Conservation (phyloP, 148 eudicot genomes). For the Spergularia bocconei region DNA sequence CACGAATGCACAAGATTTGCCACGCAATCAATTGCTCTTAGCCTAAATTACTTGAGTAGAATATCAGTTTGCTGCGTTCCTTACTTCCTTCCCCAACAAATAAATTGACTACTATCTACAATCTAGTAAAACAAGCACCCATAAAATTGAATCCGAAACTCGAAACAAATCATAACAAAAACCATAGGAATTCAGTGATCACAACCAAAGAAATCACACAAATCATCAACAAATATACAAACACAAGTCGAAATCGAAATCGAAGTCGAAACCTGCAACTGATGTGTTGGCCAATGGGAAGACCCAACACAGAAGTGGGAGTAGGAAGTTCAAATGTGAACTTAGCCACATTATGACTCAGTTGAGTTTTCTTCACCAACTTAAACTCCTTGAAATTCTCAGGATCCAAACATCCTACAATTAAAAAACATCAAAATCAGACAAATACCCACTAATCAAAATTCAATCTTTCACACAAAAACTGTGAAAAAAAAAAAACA, state of each 20-base stretch:
- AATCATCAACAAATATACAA: background rate
- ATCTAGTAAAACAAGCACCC: no score
- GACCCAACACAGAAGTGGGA: slow-evolving; percentile 86
- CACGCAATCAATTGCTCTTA: no score
- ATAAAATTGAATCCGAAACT: background rate
- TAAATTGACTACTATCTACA: background rate
- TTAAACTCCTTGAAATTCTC: slow-evolving; percentile 82
- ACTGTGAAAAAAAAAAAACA: background rate
- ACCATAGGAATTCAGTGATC: background rate
- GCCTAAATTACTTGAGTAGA: no score
- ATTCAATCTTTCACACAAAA: background rate
- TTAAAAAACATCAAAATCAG: background rate
- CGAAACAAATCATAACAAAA: background rate
- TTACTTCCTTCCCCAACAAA: no score
- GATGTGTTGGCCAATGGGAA: slow-evolving; percentile 91
- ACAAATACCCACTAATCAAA: background rate
- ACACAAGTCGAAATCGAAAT: background rate
- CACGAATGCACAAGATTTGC: no score
- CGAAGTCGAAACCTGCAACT: slow-evolving; percentile 69
- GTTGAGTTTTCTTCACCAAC: slow-evolving; percentile 65
- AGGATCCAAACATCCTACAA: slow-evolving; percentile 74
- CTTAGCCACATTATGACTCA: slow-evolving; percentile 92
- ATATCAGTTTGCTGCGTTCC: no score
- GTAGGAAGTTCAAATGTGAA: slow-evolving; percentile 83
- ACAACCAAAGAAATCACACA: background rate